Evolutionary conservation across 2,329 filamentous ascomycete species (phyloP).

Genomic region (Sclerotinia nivalis): DNA sequence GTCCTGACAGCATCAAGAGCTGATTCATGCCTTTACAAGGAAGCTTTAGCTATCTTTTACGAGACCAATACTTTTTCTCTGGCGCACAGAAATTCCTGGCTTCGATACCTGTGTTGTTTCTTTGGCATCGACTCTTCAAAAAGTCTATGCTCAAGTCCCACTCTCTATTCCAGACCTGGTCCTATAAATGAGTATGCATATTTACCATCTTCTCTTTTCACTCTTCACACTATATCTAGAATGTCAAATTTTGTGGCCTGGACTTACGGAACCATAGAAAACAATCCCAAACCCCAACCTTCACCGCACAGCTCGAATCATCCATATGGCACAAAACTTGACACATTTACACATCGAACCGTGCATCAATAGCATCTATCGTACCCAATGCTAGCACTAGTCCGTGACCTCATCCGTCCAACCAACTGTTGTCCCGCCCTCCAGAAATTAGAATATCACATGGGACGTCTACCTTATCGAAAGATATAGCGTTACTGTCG

Average conservation of each 20-base stretch:
- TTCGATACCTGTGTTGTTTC: conserved; percentile 1
- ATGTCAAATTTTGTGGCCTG: no score
- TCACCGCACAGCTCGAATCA: conserved; percentile 2
- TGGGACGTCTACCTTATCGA: not conserved
- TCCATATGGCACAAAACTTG: conserved; percentile 9
- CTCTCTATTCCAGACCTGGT: not conserved
- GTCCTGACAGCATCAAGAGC: conserved; percentile 6
- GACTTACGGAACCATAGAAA: not conserved
- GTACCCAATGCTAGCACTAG: not conserved
- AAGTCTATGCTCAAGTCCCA: not conserved
- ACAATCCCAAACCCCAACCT: not conserved
- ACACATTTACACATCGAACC: conserved; percentile 3
- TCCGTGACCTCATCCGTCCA: not conserved
- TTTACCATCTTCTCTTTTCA: not conserved
- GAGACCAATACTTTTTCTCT: conserved; percentile 4
- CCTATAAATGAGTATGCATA: not conserved
- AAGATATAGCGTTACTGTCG: not conserved
- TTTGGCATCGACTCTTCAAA: not conserved
- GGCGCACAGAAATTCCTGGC: not conserved
- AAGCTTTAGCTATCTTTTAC: conserved; percentile 16
- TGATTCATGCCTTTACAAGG: conserved; percentile 1
- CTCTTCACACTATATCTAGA: not conserved
- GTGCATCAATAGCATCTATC: not conserved
- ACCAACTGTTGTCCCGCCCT: not conserved
- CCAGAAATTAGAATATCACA: not conserved